Evolutionary conservation across 805 yeast genomes (phyloP), one percentile per base, ranked within the genome.

Genomic region (Priceomyces carsonii): DNA sequence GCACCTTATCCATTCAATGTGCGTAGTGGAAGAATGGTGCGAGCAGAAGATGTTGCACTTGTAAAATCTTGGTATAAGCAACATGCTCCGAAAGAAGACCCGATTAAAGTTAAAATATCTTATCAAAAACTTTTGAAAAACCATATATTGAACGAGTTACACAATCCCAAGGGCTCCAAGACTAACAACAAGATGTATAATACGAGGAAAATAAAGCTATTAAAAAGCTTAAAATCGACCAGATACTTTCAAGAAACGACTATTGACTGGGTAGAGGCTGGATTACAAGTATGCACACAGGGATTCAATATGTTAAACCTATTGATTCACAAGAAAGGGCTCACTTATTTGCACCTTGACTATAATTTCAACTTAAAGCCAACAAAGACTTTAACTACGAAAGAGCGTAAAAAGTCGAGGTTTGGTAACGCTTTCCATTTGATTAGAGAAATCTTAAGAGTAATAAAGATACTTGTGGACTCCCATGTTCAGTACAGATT

Each of bases 181-280:
- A 54, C 48, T 5, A 48, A 48, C 5, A 40, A 48, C 10, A 61
- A 59, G 16, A 61, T 67, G 3, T 63, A 69, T 2, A 63, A 66
- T 20, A 71, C 62, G 29, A 71, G 72, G 32, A 83, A 80, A 47
- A 70, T 75, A 5, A 73, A 77, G 25, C 63, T 93, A 9, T 55
- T 93, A 18, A 79, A 77, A 42, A 71, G 80, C 19, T 71, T 93
- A 45, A 78, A 79, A 39, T 70, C 74, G 29, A 93, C 99, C 0
- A 90, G 87, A 51, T 93, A 78, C 57, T 93, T 93, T 61, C 95
- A 88, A 53, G 82, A 85, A 49, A 91, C 99, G 0, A 74, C 90
- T 0, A 81, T 93, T 32, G 99, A 93, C 59, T 93, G 99, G 99
- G 93, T 91, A 3, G 99, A 93, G 58, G 99, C 98, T 1, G 99